A percentile compares a stretch with the other conserved stretches of the same genome.
Conservation (phyloP, 2,329 filamentous ascomycete genomes). For the Xylariaceae sp. region DNA sequence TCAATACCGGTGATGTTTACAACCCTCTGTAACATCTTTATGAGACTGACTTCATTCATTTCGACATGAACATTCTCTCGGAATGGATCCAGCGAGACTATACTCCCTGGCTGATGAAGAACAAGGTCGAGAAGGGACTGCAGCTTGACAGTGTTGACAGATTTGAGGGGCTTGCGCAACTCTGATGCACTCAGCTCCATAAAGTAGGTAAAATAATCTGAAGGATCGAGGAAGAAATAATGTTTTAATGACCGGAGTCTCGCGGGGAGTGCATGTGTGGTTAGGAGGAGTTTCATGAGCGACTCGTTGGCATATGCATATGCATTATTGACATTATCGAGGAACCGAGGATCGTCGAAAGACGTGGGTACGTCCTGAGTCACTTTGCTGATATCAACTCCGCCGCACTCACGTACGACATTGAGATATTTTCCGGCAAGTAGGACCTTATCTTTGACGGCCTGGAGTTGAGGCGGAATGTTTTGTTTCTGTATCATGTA, state of each 20-base stretch:
- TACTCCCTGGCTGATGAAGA: conserved; percentile 89
- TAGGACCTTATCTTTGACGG: conserved; percentile 88
- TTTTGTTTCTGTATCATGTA: conserved; percentile 92
- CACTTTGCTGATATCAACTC: conserved; percentile 86
- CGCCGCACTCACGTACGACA: conserved; percentile 93
- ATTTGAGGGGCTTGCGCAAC: conserved; percentile 80
- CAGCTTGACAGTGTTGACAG: conserved; percentile 86
- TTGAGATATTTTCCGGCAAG: conserved; percentile 97
- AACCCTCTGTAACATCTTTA: conserved; percentile 90
- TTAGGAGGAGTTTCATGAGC: conserved; percentile 82
- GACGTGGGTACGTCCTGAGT: conserved; percentile 83
- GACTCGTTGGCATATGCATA: conserved; percentile 96
- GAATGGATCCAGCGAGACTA: conserved; percentile 90
- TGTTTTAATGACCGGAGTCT: conserved; percentile 89
- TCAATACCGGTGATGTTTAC: conserved; percentile 96
- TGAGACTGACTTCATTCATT: conserved; percentile 92
- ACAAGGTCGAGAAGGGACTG: conserved; percentile 95
- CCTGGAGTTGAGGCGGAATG: conserved; percentile 84
- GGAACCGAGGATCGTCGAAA: conserved; percentile 85
- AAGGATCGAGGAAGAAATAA: conserved; percentile 97
- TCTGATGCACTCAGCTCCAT: conserved; percentile 87
- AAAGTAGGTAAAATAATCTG: conserved; percentile 98
- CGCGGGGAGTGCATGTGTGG: conserved; percentile 83
- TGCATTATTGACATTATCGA: conserved; percentile 92
- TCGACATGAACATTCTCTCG: conserved; percentile 97